Conservation (phyloP, 1,284 basidiomycete genomes). For the Melanopsichium pennsylvanicum region DNA sequence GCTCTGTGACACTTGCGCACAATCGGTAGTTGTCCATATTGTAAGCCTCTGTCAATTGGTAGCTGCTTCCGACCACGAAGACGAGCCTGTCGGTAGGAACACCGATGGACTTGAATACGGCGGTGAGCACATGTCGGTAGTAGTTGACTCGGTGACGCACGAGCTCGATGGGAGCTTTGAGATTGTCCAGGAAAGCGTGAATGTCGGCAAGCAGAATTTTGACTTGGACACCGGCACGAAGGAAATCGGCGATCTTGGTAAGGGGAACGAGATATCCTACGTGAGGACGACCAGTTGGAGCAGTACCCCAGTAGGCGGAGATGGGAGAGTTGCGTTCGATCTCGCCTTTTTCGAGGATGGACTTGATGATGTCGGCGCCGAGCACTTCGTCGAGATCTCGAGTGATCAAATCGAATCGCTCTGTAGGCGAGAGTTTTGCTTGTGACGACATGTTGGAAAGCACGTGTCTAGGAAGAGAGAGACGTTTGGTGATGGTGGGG, state of each 20-base stretch:
- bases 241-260: conserved; percentile 95
- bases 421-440: conserved; percentile 67
- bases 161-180: conserved; percentile 95
- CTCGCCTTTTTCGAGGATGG: conserved; percentile 75
- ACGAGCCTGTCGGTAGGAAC: conserved; percentile 78
- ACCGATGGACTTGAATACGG: conserved; percentile 86
- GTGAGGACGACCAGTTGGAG: conserved; percentile 90
- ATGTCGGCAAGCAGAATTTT: conserved; percentile 91
- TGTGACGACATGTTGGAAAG: conserved; percentile 23
- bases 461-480: not conserved
- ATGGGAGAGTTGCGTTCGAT: conserved; percentile 19
- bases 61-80: conserved; percentile 88
- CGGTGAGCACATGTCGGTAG: conserved; percentile 82
- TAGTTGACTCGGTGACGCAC: conserved; percentile 88
- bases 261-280: conserved; percentile 96
- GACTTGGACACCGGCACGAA: conserved; percentile 89
- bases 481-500: not conserved
- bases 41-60: conserved; percentile 91
- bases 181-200: conserved; percentile 96
- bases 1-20: conserved; percentile 86
- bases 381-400: conserved; percentile 87
- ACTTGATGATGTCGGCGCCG: conserved; percentile 82
- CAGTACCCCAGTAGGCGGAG: conserved; percentile 74
- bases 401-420: conserved; percentile 85
- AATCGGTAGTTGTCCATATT: conserved; percentile 93